phyloP scores from a whole-genome alignment of 148 eudicot species.

The Rheum nobile region DNA sequence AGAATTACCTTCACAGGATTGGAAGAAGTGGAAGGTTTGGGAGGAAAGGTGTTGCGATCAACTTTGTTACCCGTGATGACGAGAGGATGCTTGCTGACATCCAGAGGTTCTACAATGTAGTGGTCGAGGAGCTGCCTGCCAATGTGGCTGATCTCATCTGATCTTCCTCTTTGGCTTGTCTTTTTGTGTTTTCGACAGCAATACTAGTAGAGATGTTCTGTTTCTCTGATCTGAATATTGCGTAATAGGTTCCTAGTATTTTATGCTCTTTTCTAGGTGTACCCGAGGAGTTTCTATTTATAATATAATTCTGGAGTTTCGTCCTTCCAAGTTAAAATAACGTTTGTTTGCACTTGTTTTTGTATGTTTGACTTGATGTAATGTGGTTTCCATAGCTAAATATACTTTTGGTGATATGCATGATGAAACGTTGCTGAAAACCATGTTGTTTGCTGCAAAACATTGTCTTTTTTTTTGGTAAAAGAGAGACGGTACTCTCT shows the following conservation, averaged over 20 bases:
- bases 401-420: too few species aligned
- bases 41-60: slow-evolving; percentile 40
- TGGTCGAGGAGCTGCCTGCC: slow-evolving; percentile 33
- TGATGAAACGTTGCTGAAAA: too few species aligned
- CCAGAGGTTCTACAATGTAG: slow-evolving; percentile 39
- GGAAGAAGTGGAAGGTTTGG: slow-evolving; percentile 44
- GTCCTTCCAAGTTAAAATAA: not conserved
- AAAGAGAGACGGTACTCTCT: too few species aligned
- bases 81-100: slow-evolving; percentile 37
- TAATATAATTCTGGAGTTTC: not conserved
- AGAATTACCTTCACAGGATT: slow-evolving; percentile 37
- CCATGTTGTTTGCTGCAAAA: too few species aligned
- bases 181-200: not conserved
- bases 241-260: not conserved
- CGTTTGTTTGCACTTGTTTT: not conserved
- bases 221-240: not conserved
- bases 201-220: not conserved
- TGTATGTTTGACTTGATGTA: not conserved
- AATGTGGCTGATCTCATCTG: slow-evolving; percentile 38
- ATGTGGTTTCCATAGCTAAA: too few species aligned
- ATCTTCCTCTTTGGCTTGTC: not conserved
- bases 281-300: not conserved
- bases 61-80: slow-evolving; percentile 34
- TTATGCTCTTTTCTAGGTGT: not conserved
- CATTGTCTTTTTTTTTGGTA: too few species aligned